Base-by-base conservation (phyloP, 2,329 filamentous ascomycete species). In the Alternaria arborescens region DNA sequence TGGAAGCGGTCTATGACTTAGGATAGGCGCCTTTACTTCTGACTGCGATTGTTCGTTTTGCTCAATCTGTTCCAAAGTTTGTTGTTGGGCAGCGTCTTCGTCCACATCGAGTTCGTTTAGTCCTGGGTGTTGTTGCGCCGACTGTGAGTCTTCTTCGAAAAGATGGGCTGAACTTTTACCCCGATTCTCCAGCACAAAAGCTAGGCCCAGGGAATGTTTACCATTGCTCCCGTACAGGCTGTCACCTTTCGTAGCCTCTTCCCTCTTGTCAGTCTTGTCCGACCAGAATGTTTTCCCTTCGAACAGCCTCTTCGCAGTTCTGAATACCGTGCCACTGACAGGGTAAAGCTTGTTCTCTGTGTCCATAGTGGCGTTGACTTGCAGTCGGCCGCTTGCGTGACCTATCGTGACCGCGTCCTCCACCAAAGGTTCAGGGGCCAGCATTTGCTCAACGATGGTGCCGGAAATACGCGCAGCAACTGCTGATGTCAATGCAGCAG, bases 401-500 rank as follows among this genome's bases (percentile, higher is more conserved):
- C 76, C 78, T 40, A 81, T 77, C 0, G 78, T 81, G n/a, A 81
- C 70, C 7, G 66, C 67, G 26, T 67, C 73, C 6, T 67, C 57
- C 55, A 69, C 65, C 11, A 77, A 72, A 1, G 65, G 68, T 5
- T 71, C 67, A 5, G 68, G 60, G 3, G 72, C 56, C 8, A 77
- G 58, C 20, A 72, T 60, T 26, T 76, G 66, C 18, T 80, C 66
- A 8, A 81, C 78, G 14, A 79, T 63, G 3, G 77, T 76, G 7
- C 77, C 77, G 11, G 70, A 61, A 5, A 80, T 70, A 40, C 75
- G 74, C 4, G 78, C 77, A 14, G 79, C 78, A 12, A 81, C 75
- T 5, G 81, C 81, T 14, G 80, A 75, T 34, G 80, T 81, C 42
- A 82, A 59, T 5, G 80, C 80, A 40, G 77, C 76, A 5, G 80